Evolutionary conservation across 2,329 filamentous ascomycete genomes (phyloP).

Genomic region (Diaporthe longicolla): DNA sequence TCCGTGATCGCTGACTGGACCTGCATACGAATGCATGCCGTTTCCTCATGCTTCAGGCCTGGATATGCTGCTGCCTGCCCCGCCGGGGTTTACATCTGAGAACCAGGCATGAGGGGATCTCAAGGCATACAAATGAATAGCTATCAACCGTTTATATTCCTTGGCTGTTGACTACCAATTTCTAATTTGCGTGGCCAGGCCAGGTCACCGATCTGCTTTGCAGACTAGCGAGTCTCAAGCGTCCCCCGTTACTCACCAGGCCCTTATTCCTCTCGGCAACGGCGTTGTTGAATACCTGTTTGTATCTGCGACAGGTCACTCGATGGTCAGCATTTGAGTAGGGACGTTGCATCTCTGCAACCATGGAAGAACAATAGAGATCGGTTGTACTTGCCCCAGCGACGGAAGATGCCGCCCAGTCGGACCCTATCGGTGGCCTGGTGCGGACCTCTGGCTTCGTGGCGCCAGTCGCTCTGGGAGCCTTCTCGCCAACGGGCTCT

Average conservation of each 20-base stretch:
- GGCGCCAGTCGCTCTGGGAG: constrained; percentile 23
- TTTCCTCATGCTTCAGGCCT: background rate
- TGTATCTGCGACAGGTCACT: constrained; percentile 25
- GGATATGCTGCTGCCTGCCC: constrained; percentile 1
- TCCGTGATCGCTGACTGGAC: background rate
- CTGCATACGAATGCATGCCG: constrained; percentile 7
- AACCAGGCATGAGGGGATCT: constrained; percentile 8
- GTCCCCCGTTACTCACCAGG: background rate
- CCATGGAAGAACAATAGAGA: constrained; percentile 23
- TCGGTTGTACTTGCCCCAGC: constrained; percentile 26
- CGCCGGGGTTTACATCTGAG: constrained; percentile 21
- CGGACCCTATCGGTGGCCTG: constrained; percentile 34
- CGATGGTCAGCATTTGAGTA: constrained; percentile 26
- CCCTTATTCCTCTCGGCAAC: constrained; percentile 15
- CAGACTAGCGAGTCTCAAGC: constrained; percentile 17
- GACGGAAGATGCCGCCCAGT: constrained; percentile 38
- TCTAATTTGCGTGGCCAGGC: constrained; percentile 19
- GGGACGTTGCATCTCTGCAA: constrained; percentile 16
- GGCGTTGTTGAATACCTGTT: constrained; percentile 1
- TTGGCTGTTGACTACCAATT: constrained; percentile 10
- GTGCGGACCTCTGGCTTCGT: constrained; percentile 38
- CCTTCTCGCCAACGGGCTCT: constrained; percentile 6
- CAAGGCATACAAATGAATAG: constrained; percentile 24
- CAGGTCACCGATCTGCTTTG: constrained; percentile 21
- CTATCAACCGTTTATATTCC: constrained; percentile 15